Evolutionary conservation across 352 stramenopile genomes (phyloP), one percentile per base, ranked within the genome.

Genomic region (Blastocystis sp.): DNA sequence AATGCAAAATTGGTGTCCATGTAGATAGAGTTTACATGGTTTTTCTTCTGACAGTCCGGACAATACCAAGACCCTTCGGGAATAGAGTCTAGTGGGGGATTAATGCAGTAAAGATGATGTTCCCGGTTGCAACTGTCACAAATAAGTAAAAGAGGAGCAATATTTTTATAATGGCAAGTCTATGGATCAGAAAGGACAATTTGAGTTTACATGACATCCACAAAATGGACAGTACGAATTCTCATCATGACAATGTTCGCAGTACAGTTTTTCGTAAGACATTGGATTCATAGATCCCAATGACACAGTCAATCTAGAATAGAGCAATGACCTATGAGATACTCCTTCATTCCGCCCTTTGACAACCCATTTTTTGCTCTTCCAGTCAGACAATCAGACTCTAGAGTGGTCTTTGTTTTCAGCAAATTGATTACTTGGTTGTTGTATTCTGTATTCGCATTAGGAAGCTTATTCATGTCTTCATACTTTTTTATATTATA

Each of bases 401-500:
- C 73, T 1, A 53, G 47, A 43, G 3, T 62, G 0, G 69, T 41
- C 50, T 84, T 84, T 7, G 45, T 34, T n/a, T 84, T 64, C 23
- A 84, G 47, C 37, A 69, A 45, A 8, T 29, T 53, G 55, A 84
- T 84, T 6, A 68, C 73, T 23, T 43, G 15, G 56, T 84, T 84
- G 50, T 84, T 84, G 50, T 66, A 84, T 13, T 84, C 73, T 3
- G 15, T 84, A 34, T 84, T 64, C 3, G 53, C 73, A 26, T 68
- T 55, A 29, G 73, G 73, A 18, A 41, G 20, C 2, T 34, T 34
- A 37, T 84, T 84, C 47, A 84, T 50, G 39, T 84, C 53, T 37
- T 84, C 73, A 55, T 84, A 84, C 50, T 84, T 84, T 15, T 64
- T 20, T 26, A 84, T 84, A 53, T 84, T 84, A 55, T 54, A 61